Percentiles rank a stretch among this genome's conserved stretches.
Conservation (phyloP, 2,329 filamentous ascomycete species). For the Dissoconium aciculare region DNA sequence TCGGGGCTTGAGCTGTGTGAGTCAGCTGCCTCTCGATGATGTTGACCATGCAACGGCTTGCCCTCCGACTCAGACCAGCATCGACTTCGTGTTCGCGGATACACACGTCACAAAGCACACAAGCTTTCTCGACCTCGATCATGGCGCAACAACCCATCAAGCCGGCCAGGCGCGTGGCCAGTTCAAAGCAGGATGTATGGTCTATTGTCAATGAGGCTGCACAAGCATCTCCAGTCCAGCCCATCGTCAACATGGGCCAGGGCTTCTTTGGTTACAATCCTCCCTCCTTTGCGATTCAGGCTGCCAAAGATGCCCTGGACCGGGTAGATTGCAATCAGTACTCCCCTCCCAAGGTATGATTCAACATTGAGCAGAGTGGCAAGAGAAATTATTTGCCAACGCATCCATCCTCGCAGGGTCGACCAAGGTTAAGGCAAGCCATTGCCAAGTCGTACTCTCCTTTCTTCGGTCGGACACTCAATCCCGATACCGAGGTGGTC, state of each 20-base stretch:
- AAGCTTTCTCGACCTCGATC: slow-evolving; percentile 12
- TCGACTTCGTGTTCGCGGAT: no score
- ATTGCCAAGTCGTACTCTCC: slow-evolving; percentile 86
- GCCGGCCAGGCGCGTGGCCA: slow-evolving; percentile 40
- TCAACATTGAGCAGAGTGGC: background rate
- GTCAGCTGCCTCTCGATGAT: no score
- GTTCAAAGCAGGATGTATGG: slow-evolving; percentile 45
- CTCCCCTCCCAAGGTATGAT: slow-evolving; percentile 66
- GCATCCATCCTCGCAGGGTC: slow-evolving; percentile 39
- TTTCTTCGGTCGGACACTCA: slow-evolving; percentile 63
- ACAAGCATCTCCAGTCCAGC: slow-evolving; percentile 46
- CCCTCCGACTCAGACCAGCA: no score
- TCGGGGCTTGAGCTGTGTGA: no score
- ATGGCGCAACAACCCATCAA: slow-evolving; percentile 29
- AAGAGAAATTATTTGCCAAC: no score
- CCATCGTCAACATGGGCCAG: slow-evolving; percentile 56
- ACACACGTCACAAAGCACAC: background rate
- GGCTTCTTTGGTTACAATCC: slow-evolving; percentile 89
- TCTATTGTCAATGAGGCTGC: slow-evolving; percentile 55
- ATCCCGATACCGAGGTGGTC: slow-evolving; percentile 85
- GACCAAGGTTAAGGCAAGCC: slow-evolving; percentile 80
- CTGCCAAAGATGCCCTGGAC: slow-evolving; percentile 78
- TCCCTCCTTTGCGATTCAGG: slow-evolving; percentile 75
- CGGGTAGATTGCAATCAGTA: slow-evolving; percentile 97
- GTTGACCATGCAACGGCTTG: no score